A percentile compares a stretch with the other conserved stretches of the same genome.
Conservation (phyloP, 2,329 filamentous ascomycete genomes). For the Metarhizium humberi region DNA sequence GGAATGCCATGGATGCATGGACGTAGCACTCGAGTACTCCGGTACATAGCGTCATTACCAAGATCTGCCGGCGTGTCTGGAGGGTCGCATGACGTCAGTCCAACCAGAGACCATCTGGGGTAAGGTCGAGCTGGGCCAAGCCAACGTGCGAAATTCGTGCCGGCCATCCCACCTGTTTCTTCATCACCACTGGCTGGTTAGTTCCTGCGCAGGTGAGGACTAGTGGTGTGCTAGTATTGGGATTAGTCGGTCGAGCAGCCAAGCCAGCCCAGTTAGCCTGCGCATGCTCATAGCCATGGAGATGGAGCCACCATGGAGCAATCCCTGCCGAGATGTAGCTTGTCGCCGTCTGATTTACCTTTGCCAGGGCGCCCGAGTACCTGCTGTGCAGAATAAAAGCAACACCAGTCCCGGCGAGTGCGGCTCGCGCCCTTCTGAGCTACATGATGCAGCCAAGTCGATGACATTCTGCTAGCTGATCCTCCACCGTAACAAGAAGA, state of each 20-base stretch:
- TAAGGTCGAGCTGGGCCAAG: neutral
- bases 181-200: no score
- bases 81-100: constrained; percentile 14
- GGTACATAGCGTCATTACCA: no score
- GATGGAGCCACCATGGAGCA: neutral
- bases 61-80: neutral
- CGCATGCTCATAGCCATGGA: neutral
- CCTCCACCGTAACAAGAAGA: neutral
- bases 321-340: neutral
- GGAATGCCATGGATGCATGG: no score
- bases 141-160: neutral
- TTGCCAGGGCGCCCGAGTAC: no score
- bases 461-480: neutral
- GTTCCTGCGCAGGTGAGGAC: no score
- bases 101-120: constrained; percentile 1
- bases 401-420: neutral
- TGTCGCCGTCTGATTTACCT: neutral
- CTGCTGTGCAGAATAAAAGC: constrained; percentile 4
- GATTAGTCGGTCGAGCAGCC: no score
- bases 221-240: no score
- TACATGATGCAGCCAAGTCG: neutral
- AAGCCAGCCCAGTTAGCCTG: neutral
- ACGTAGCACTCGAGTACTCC: no score
- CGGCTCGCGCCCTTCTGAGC: neutral
- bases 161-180: no score